Percentiles rank a stretch among this genome's conserved stretches.
Conservation (phyloP, 2,329 filamentous ascomycete species). For the Talaromyces amestolkiae region DNA sequence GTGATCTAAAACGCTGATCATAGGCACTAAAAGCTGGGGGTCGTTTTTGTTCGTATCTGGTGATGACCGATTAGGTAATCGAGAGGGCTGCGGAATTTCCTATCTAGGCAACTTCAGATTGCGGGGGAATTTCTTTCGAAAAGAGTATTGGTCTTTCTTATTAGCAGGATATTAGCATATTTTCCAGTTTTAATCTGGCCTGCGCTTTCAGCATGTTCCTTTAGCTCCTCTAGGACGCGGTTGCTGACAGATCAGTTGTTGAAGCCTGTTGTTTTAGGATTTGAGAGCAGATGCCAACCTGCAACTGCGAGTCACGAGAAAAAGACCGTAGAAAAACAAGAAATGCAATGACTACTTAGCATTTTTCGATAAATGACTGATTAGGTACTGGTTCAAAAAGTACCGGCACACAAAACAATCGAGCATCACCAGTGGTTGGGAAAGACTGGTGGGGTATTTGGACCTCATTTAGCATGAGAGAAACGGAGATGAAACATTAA, state of each 20-base stretch:
- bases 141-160: neutral
- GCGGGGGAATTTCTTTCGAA: neutral
- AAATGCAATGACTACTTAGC: too few relatives aligned
- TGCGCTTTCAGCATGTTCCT: neutral
- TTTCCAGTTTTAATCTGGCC: neutral
- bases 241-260: neutral
- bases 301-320: neutral
- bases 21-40: neutral
- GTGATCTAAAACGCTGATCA: neutral
- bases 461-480: neutral
- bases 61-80: neutral
- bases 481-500: neutral
- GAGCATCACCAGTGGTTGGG: neutral
- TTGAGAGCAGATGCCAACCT: neutral
- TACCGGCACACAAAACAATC: neutral
- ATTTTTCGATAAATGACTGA: too few relatives aligned
- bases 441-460: neutral
- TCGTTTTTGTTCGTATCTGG: neutral
- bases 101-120: neutral
- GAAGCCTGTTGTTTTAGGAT: neutral
- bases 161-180: neutral
- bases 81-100: neutral
- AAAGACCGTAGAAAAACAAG: neutral
- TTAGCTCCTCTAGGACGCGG: neutral
- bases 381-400: too few relatives aligned